phyloP scores from a whole-genome alignment of 1,284 basidiomycete species.

The Golubevia pallescens region DNA sequence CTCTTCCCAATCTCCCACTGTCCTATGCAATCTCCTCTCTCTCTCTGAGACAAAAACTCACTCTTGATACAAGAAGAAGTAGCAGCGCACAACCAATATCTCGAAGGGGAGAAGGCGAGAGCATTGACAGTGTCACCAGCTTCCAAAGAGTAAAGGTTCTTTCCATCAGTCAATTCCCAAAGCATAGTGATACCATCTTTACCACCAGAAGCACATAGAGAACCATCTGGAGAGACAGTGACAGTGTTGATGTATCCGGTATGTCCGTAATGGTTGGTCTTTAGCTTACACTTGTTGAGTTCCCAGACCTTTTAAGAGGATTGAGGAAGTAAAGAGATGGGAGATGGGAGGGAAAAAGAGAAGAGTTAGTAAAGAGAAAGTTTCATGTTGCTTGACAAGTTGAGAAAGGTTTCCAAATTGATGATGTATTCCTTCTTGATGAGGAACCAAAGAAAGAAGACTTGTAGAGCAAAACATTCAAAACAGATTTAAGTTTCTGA shows the following conservation, averaged over 20 bases:
- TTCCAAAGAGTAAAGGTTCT: constrained; percentile 99
- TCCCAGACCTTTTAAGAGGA: constrained; percentile 85
- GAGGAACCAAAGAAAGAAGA: constrained; percentile 8
- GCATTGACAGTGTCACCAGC: constrained; percentile 98
- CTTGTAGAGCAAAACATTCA: no score
- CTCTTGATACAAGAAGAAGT: constrained; percentile 98
- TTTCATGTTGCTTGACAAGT: not conserved
- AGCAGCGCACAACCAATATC: constrained; percentile 99
- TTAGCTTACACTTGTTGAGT: constrained; percentile 98
- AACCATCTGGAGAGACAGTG: constrained; percentile 98
- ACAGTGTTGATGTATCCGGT: constrained; percentile 99
- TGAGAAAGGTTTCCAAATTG: not conserved
- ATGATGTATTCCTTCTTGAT: not conserved
- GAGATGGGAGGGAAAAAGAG: not conserved
- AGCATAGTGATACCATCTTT: constrained; percentile 99
- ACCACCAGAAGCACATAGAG: constrained; percentile 97
- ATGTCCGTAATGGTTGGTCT: constrained; percentile 99
- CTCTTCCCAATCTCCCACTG: no score
- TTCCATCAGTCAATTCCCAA: constrained; percentile 99
- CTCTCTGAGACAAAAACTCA: constrained; percentile 66
- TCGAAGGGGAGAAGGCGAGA: constrained; percentile 90
- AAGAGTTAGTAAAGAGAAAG: constrained; percentile 1
- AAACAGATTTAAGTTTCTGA: no score
- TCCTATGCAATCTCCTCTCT: no score
- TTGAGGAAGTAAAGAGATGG: not conserved